A percentile compares a stretch with the other conserved stretches of the same genome.
These are phyloP conservation scores for Castanea mollissima DNA, from an alignment of 306 rosid species.

Conservation along the genomic window DNA sequence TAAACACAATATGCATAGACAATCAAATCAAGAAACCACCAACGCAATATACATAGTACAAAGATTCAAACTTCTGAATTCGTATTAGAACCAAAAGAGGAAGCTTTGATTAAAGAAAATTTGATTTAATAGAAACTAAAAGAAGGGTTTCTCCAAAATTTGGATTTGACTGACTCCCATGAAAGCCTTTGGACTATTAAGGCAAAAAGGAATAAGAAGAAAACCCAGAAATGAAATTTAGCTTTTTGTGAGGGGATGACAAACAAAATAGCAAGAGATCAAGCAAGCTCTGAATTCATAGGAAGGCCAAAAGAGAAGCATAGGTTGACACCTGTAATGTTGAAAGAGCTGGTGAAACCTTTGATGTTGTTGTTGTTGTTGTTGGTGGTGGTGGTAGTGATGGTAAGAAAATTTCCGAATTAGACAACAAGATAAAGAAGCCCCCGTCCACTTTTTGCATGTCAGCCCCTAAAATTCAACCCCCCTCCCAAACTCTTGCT, in stretches of 20 bases:
- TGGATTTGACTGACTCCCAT: background rate
- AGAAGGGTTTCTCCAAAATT: background rate
- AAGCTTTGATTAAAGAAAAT: background rate
- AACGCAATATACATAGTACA: background rate
- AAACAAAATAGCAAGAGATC: background rate
- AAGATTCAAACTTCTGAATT: no score
- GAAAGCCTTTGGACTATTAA: background rate
- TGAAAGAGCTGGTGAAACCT: background rate
- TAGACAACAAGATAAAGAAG: slow-evolving; percentile 2
- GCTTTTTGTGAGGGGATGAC: background rate
- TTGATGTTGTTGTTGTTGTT: background rate
- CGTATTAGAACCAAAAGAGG: background rate
- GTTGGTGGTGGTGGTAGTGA: background rate
- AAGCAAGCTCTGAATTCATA: background rate
- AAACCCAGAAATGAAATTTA: background rate
- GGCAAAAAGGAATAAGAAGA: background rate
- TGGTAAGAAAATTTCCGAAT: background rate
- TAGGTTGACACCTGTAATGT: slow-evolving; percentile 4
- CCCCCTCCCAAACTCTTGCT: background rate
- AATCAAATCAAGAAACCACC: background rate
- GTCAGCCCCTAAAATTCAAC: background rate
- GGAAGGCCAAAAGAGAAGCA: background rate
- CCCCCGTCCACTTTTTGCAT: slow-evolving; percentile 20
- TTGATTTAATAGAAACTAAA: background rate
- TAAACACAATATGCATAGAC: background rate